These are phyloP conservation scores for Fonsecaea erecta DNA, from an alignment of 2,329 filamentous ascomycete genomes.

Conservation along the genomic window DNA sequence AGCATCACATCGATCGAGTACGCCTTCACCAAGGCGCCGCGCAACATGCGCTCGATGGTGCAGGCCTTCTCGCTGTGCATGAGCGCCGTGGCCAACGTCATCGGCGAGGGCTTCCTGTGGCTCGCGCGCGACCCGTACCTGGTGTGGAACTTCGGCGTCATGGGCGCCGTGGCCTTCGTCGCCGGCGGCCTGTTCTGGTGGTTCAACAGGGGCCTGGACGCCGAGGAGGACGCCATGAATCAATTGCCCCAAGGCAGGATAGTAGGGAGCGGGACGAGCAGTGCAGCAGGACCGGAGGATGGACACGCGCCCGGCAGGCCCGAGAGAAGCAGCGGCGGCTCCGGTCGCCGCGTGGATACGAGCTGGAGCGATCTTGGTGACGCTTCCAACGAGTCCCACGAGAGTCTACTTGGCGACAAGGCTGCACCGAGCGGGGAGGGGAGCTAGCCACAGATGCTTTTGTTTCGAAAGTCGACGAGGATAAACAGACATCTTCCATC, in stretches of 20 bases:
- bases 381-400: neutral
- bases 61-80: conserved; percentile 72
- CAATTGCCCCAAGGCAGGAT: conserved; percentile 19
- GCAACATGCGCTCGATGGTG: conserved; percentile 80
- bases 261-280: neutral
- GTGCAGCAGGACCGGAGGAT: neutral
- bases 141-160: conserved; percentile 72
- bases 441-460: neutral
- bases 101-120: conserved; percentile 69
- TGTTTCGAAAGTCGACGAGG: no score
- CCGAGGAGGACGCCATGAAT: conserved; percentile 70
- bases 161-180: conserved; percentile 66
- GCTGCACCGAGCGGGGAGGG: neutral
- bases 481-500: neutral
- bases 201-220: conserved; percentile 67
- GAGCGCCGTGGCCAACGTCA: conserved; percentile 69
- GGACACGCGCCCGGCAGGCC: neutral
- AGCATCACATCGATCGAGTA: conserved; percentile 73
- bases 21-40: conserved; percentile 73
- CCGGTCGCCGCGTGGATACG: neutral
- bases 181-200: conserved; percentile 71
- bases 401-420: conserved; percentile 3
- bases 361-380: conserved; percentile 9
- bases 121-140: conserved; percentile 68
- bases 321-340: neutral